Base-by-base conservation (phyloP, 176 grass and related monocot species). In the Bromus sterilis region DNA sequence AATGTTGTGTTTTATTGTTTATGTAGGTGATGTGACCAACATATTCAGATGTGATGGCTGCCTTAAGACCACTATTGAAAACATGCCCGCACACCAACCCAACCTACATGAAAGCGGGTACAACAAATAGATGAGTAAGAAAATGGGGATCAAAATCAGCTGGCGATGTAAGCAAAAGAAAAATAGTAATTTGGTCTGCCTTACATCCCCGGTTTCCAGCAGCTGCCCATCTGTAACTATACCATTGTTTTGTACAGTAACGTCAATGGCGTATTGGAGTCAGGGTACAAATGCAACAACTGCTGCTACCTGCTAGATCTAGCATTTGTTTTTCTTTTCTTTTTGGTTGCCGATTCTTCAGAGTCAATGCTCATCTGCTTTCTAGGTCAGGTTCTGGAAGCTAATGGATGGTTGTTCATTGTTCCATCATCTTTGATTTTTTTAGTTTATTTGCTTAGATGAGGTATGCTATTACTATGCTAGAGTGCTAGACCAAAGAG, bases 31-130 rank as follows among this genome's bases (percentile, higher is more conserved):
- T 84, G 82, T 75, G 94, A n/a, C 94, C 94, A 9, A 90, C 94
- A 71, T 97, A 94, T 91, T 70, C 86, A 36, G 94, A 94, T 15
- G 94, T 97, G 29, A 91, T 97, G 94, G 82, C 70, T 71, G 4
- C 65, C 42, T 88, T 97, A 49, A 97, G 87, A 74, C 89, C 71
- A 2, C 73, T 97, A 71, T 56, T 91, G 69, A 97, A 91, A 78
- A 81, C 12, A 68, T 81, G 33, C 58, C 79, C 77, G 84, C 59
- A 70, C 80, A 73, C 61, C 84, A 89, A 79, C 75, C 82, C 37
- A 73, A 76, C n/a, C n/a, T n/a, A n/a, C n/a, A 25, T 89, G 86
- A 69, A 87, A 75, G 85, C 82, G 89, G 57, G 79, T 66, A 33
- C 70, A 78, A 37, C 82, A 82, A 80, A 63, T 42, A 46, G 70